These are phyloP conservation scores for Mycena galericulata DNA, from an alignment of 768 basidiomycete species.

Conservation along the genomic window DNA sequence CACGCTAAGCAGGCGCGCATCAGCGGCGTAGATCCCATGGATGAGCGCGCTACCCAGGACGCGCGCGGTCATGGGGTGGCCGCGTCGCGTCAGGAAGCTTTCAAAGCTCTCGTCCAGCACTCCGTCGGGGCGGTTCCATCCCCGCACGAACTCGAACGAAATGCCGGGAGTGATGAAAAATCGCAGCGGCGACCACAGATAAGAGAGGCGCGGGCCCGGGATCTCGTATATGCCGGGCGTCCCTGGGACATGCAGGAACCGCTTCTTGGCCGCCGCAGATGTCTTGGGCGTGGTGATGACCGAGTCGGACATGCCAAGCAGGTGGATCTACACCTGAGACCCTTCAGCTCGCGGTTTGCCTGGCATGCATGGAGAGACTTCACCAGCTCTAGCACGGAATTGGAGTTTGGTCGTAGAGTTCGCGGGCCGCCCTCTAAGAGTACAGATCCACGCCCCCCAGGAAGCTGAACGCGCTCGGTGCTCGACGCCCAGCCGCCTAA, in stretches of 20 bases:
- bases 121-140: conserved; percentile 52
- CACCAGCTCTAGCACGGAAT: conserved; percentile 84
- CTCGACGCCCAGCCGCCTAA: conserved; percentile 88
- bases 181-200: conserved; percentile 55
- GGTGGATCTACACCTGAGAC: conserved; percentile 71
- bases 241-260: conserved; percentile 75
- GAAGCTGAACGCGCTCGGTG: conserved; percentile 65
- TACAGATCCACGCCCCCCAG: conserved; percentile 52
- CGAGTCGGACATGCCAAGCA: conserved; percentile 69
- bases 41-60: conserved; percentile 84
- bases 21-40: conserved; percentile 94
- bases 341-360: conserved; percentile 19
- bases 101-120: conserved; percentile 84
- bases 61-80: conserved; percentile 79
- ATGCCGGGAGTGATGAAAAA: conserved; percentile 64
- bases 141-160: conserved; percentile 69
- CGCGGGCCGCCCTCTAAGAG: conserved; percentile 90
- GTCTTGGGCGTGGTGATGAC: conserved; percentile 76
- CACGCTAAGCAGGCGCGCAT: conserved; percentile 79
- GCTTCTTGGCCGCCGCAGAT: conserved; percentile 80
- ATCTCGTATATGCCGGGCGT: conserved; percentile 64
- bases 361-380: conserved; percentile 37
- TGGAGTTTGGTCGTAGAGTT: conserved; percentile 83
- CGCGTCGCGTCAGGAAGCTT: conserved; percentile 77
- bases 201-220: conserved; percentile 54